Base-by-base conservation (phyloP, 805 yeast species). In the Starmerella bombicola region DNA sequence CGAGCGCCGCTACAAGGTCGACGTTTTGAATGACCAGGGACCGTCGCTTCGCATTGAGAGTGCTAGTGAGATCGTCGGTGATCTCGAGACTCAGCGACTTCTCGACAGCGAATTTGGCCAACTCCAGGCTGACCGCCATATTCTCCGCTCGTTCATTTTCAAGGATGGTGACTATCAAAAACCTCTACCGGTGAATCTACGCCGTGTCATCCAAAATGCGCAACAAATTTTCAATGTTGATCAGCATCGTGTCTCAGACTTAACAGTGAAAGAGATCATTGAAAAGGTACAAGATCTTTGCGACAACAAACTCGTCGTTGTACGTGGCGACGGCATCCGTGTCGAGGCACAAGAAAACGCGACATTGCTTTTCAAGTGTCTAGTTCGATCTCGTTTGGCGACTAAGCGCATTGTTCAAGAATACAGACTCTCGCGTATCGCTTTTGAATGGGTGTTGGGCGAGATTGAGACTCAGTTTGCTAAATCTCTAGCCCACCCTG, bases 171-270 rank as follows among this genome's bases (percentile, higher is more conserved):
- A 91, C 59, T 78, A 75, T 55, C 82, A 79, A 61, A 88, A 97
- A 96, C 97, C 97, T 43, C 69, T 93, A 51, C 99, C 99, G 23
- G 97, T 91, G 20, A 91, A 93, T 57, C 74, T 91, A 54, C 81
- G 96, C 59, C 93, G 99, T 71, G 79, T 93, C 48, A 71, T 91
- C 48, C 97, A 91, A 63, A 93, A 91, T 58, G 88, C 98, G 10
- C 97, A 88, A 64, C 95, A 88, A 60, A 85, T 91, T 45, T 91
- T 91, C 78, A 91, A 81, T 55, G 76, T 83, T 52, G 97, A 93
- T 51, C 81, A 84, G 55, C 73, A 81, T 29, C 82, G 78, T 59
- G 93, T 95, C 3, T 80, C 93, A 48, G 96, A 91, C 60, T 69
- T 91, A 61, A 78, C 86, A 10, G 74, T 93, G 45, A 75, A 74